Evolutionary conservation across 495 filamentous ascomycete genomes (phyloP), one percentile per base, ranked within the genome.

Genomic region (Neurospora discreta): DNA sequence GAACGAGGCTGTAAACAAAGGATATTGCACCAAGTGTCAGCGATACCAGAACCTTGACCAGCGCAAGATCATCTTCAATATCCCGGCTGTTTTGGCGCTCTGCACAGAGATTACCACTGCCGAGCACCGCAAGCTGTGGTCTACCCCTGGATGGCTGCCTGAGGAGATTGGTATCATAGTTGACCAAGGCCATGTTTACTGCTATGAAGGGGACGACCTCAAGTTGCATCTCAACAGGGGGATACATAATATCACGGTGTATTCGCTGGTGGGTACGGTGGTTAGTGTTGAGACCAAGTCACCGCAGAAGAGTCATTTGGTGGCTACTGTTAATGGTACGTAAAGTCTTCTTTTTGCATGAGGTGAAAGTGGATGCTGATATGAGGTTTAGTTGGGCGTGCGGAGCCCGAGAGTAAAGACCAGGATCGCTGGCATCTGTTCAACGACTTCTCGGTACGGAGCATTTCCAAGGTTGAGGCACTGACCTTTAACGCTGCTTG

Each of bases 361-460:
- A n/a, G 41, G 18, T 43, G 0, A 3, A 43, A 18, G 18, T 3
- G 16, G 18, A 8, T 43, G 41, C 41, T 43, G 41, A 43, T 18
- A n/a, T 43, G 6, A 43, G 18, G 7, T 43, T n/a, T 43, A 40
- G 41, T 97, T 58, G 91, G 90, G 1, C 87, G 94, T 33, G 93
- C 93, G 3, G 85, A 86, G 26, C 78, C 81, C 2, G 81, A 84
- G 7, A 74, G 85, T 6, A 83, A 88, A 9, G 78, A 78, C 2
- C 83, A 88, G 69, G 87, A 84, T 74, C 88, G 89, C 73, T 99
- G 95, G 95, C 92, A 97, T 77, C 78, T 99, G 5, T 97, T 99
- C 81, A 99, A 99, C 70, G 95, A 99, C 80, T 99, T 99, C 74
- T 83, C 96, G 15, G 95, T 99, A 40, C 88, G 91, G 6, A 88